phyloP scores from a whole-genome alignment of 371 early-diverging fungal genomes.

The Mucor velutinosus region DNA sequence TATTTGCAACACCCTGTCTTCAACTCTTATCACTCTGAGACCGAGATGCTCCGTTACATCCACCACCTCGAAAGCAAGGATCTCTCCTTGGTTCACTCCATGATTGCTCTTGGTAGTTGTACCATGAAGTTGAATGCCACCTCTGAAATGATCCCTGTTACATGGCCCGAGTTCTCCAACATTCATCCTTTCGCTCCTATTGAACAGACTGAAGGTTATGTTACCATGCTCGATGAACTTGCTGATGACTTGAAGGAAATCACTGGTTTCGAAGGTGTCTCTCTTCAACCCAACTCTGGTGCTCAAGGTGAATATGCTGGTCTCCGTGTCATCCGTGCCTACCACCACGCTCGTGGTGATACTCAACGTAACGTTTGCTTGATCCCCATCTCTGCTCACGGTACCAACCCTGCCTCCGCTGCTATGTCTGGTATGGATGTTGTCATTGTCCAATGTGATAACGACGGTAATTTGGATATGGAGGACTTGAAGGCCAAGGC shows the following conservation, averaged over 20 bases:
- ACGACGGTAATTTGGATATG: constrained; percentile 90
- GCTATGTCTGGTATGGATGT: constrained; percentile 96
- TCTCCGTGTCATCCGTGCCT: constrained; percentile 90
- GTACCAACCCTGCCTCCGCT: constrained; percentile 98
- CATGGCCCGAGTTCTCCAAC: constrained; percentile 94
- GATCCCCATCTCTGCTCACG: constrained; percentile 97
- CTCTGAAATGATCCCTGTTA: constrained; percentile 96
- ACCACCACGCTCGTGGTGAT: constrained; percentile 84
- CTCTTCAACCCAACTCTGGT: constrained; percentile 96
- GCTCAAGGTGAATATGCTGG: constrained; percentile 99
- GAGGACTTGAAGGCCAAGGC: constrained; percentile 88
- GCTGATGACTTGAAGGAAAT: constrained; percentile 85
- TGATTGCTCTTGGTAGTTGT: constrained; percentile 98
- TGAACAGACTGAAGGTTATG: constrained; percentile 91
- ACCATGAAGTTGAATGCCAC: constrained; percentile 99
- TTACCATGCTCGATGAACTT: constrained; percentile 81
- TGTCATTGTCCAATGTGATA: constrained; percentile 89
- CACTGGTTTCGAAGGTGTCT: constrained; percentile 92
- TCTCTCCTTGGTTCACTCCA: constrained; percentile 93
- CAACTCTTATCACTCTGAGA: constrained; percentile 96
- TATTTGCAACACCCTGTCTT: constrained; percentile 90
- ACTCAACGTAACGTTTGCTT: constrained; percentile 88
- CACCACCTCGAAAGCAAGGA: constrained; percentile 93
- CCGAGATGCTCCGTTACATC: constrained; percentile 97
- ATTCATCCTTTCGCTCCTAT: constrained; percentile 96